Evolutionary conservation across 768 basidiomycete species (phyloP).

Genomic region (Peribolospora kevripleyi): DNA sequence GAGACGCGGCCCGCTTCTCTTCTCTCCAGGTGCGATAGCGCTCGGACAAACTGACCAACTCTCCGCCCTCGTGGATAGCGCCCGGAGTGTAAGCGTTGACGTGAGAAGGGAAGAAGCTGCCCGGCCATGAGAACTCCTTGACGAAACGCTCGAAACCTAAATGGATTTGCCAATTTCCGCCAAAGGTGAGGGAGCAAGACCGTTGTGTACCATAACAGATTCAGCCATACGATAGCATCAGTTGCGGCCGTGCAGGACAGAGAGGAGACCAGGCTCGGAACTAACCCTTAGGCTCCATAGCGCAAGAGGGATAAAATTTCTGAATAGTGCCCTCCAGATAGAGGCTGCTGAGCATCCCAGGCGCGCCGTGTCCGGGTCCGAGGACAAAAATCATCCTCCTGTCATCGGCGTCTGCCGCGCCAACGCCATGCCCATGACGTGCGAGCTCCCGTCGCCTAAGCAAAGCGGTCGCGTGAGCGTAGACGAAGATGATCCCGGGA

Average conservation of each 20-base stretch:
- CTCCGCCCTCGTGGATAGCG: constrained; percentile 67
- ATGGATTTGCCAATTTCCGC: constrained; percentile 17
- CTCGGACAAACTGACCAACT: constrained; percentile 23
- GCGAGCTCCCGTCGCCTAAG: constrained; percentile 19
- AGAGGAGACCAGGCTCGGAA: too few species aligned
- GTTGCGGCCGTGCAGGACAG: too few species aligned
- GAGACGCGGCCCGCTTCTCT: too few species aligned
- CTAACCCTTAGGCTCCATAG: too few species aligned
- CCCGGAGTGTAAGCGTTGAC: constrained; percentile 55
- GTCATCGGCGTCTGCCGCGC: background rate
- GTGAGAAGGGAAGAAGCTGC: constrained; percentile 51
- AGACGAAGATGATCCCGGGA: constrained; percentile 45
- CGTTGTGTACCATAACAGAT: background rate
- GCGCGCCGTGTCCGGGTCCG: constrained; percentile 49
- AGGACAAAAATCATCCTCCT: background rate
- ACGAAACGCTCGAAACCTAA: constrained; percentile 33
- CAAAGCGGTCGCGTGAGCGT: constrained; percentile 39
- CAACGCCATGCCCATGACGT: background rate
- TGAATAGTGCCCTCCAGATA: constrained; percentile 56
- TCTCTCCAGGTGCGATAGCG: too few species aligned
- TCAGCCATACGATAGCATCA: background rate
- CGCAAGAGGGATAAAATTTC: constrained; percentile 23
- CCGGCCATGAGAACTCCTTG: constrained; percentile 49
- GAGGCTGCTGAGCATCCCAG: constrained; percentile 58
- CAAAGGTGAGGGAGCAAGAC: constrained; percentile 24